Base-by-base conservation (phyloP, 1,284 basidiomycete species). In the Cystobasidium sp. region DNA sequence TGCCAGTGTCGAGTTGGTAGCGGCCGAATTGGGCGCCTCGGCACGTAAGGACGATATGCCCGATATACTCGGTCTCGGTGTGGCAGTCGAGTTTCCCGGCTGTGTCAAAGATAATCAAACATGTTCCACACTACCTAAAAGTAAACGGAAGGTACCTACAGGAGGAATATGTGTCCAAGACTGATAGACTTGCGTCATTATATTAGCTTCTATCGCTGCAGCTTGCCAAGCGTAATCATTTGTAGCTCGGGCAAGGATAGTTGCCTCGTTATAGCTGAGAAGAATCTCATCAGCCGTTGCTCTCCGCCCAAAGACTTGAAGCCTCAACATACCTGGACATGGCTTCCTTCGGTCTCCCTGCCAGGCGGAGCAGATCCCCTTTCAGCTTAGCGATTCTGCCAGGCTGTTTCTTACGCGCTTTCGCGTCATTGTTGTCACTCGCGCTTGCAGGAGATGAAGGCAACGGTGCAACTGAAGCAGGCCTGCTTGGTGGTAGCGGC, bases 191-290 rank as follows among this genome's bases (percentile, higher is more conserved):
- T 73, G 70, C 4, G 70, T 61, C 16, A 73, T n/a, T 10, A 73
- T 65, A 37, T 59, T 73, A 1, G 92, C 92, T 83, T 97, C 94
- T 55, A 93, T 84, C 0, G 89, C 89, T 20, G 90, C 88, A 0
- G 91, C 94, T 81, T 94, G 90, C 94, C 94, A 97, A 22, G 90
- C 85, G 20, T 87, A 83, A 81, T 97, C 94, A 55, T 88, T 87
- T 6, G 88, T 86, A 0, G 85, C 85, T 80, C 90, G 91, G 77
- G 92, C 88, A 37, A 91, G 81, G 55, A 87, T 86, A 8, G 92
- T 83, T 6, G 93, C 90, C 83, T 97, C 93, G 69, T 88, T 88
- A 82, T 93, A 97, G 88, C 92, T 93, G 80, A 59, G 64, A 31
- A 31, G 31, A 31, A 31, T 31, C 31, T 1, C 76, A 75, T 69